These are phyloP conservation scores for Verbascum thapsus DNA, from an alignment of 257 asterid genomes.

Conservation along the genomic window DNA sequence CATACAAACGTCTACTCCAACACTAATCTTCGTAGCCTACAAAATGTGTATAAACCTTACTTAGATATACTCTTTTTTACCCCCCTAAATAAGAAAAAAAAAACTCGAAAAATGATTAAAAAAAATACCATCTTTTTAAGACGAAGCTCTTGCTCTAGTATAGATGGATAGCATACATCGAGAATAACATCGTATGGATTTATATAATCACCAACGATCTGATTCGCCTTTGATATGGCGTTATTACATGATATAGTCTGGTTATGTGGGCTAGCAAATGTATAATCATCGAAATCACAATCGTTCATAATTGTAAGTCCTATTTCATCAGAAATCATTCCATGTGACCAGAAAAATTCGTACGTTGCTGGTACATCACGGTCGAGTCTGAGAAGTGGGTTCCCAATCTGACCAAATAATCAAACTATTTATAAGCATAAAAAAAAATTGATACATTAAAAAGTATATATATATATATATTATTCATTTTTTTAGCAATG, in stretches of 20 bases:
- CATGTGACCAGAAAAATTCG: slow-evolving; percentile 94
- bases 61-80: background rate
- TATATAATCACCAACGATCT: slow-evolving; percentile 72
- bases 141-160: slow-evolving; percentile 88
- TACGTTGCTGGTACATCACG: slow-evolving; percentile 83
- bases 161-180: slow-evolving; percentile 91
- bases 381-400: slow-evolving; percentile 90
- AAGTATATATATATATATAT: no score
- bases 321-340: slow-evolving; percentile 94
- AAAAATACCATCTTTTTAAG: slow-evolving; percentile 66
- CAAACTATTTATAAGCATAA: slow-evolving; percentile 11
- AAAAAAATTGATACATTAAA: background rate
- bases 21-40: slow-evolving; percentile 83
- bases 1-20: slow-evolving; percentile 95
- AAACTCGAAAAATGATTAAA: background rate
- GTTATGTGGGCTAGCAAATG: slow-evolving; percentile 73
- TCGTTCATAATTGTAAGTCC: slow-evolving; percentile 75
- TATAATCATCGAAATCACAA: slow-evolving; percentile 84
- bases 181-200: slow-evolving; percentile 84
- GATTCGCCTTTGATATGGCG: slow-evolving; percentile 64
- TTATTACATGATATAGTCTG: slow-evolving; percentile 60
- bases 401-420: slow-evolving; percentile 72
- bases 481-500: no score
- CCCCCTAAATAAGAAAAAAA: background rate
- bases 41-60: slow-evolving; percentile 5